These are phyloP conservation scores for Paspalum notatum DNA, from an alignment of 176 grass and related monocot genomes.

Conservation along the genomic window DNA sequence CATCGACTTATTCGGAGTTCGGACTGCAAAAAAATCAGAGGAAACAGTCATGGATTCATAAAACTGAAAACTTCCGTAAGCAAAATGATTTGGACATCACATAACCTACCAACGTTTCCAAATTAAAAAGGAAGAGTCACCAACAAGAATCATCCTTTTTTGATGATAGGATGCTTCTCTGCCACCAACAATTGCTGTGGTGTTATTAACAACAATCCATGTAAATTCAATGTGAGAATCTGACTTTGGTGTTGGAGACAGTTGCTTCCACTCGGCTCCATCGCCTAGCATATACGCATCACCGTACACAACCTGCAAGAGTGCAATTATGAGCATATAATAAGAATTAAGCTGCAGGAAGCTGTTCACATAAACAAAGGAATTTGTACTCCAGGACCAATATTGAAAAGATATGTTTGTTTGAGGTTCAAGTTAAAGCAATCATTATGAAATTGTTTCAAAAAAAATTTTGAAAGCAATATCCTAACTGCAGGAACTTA, in stretches of 20 bases:
- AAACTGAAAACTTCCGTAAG: not conserved
- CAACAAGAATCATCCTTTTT: slow-evolving; percentile 91
- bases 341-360: not conserved
- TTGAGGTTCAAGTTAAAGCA: slow-evolving; percentile 1
- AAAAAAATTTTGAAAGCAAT: not conserved
- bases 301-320: slow-evolving; percentile 71
- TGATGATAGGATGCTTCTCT: slow-evolving; percentile 81
- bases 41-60: not conserved
- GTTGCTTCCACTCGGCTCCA: slow-evolving; percentile 57
- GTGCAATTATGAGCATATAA: not conserved
- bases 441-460: no score
- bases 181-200: slow-evolving; percentile 76
- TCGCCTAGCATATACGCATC: slow-evolving; percentile 79
- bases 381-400: not conserved
- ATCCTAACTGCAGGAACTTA: not conserved
- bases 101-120: slow-evolving; percentile 62
- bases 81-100: not conserved
- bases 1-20: not conserved
- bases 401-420: not conserved
- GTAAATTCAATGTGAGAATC: slow-evolving; percentile 87
- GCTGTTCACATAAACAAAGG: not conserved
- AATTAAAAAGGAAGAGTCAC: slow-evolving; percentile 76
- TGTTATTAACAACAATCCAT: slow-evolving; percentile 73
- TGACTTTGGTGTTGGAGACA: slow-evolving; percentile 75
- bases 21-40: not conserved